phyloP scores from a whole-genome alignment of 805 yeast genomes.

The Pichia cephalocereana region DNA sequence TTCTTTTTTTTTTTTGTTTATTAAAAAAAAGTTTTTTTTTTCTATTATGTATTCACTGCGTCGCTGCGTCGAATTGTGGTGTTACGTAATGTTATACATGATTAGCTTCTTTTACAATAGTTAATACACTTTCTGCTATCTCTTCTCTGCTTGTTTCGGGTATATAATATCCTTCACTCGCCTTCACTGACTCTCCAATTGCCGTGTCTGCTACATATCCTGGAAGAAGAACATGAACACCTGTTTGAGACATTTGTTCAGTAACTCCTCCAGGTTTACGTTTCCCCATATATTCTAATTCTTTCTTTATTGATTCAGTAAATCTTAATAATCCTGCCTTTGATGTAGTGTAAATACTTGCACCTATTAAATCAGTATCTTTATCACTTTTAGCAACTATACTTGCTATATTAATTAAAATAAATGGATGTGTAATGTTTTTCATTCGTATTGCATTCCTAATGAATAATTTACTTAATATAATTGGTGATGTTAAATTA shows the following conservation, averaged over 20 bases:
- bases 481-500: conserved; percentile 55
- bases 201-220: conserved; percentile 60
- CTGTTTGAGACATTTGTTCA: not conserved
- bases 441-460: conserved; percentile 11
- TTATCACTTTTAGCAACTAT: conserved; percentile 8
- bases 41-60: too few species aligned
- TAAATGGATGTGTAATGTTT: not conserved
- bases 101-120: too few species aligned
- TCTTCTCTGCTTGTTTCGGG: conserved; percentile 1
- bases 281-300: not conserved
- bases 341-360: conserved; percentile 57
- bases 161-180: not conserved
- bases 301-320: conserved; percentile 34
- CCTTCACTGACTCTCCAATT: conserved; percentile 39
- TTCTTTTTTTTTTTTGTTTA: too few species aligned
- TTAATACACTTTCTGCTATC: conserved; percentile 7
- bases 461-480: conserved; percentile 44
- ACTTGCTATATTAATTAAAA: not conserved
- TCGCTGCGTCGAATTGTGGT: too few species aligned
- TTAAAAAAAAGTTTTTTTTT: too few species aligned
- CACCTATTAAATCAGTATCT: conserved; percentile 38
- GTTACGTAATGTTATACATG: too few species aligned
- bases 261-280: not conserved
- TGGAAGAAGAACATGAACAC: conserved; percentile 57
- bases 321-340: conserved; percentile 65